phyloP scores from a whole-genome alignment of 1,284 basidiomycete genomes.

The Afroboletus lepidellus region DNA sequence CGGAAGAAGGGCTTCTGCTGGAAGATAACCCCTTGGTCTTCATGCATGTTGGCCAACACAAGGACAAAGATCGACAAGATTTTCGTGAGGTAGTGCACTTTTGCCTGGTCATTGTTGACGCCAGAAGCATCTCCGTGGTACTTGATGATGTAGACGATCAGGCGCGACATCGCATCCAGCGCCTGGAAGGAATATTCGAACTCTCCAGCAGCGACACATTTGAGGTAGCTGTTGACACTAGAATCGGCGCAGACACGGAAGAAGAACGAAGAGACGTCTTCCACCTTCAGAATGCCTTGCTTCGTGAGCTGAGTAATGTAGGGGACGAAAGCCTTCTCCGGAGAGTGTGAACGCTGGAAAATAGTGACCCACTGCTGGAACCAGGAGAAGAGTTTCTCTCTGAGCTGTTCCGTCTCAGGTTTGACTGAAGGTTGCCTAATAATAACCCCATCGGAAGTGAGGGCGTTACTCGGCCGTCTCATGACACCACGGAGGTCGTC shows the following conservation, averaged over 20 bases:
- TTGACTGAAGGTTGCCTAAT: constrained; percentile 53
- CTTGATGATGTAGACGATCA: constrained; percentile 99
- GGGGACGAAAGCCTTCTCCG: constrained; percentile 95
- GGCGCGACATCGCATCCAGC: constrained; percentile 91
- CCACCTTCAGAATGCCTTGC: constrained; percentile 94
- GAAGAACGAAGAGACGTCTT: constrained; percentile 96
- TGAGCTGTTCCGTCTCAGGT: constrained; percentile 67
- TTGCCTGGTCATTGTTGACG: constrained; percentile 88
- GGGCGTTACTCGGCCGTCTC: constrained; percentile 38
- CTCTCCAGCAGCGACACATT: constrained; percentile 78
- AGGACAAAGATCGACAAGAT: constrained; percentile 97
- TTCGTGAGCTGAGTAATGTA: constrained; percentile 96
- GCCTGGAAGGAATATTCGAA: constrained; percentile 84
- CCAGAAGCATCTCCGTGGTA: constrained; percentile 94
- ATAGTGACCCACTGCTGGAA: constrained; percentile 95
- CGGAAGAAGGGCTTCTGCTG: constrained; percentile 99
- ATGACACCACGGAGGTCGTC: constrained; percentile 72
- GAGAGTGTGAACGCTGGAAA: constrained; percentile 86
- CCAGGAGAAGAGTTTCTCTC: constrained; percentile 70
- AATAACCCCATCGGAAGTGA: constrained; percentile 37
- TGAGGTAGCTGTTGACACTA: constrained; percentile 89
- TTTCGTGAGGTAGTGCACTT: constrained; percentile 97
- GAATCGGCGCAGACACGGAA: constrained; percentile 98
- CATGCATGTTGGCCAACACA: constrained; percentile 92
- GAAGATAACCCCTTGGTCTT: constrained; percentile 89